phyloP scores from a whole-genome alignment of 2,329 filamentous ascomycete species.

The Exophiala sp. region DNA sequence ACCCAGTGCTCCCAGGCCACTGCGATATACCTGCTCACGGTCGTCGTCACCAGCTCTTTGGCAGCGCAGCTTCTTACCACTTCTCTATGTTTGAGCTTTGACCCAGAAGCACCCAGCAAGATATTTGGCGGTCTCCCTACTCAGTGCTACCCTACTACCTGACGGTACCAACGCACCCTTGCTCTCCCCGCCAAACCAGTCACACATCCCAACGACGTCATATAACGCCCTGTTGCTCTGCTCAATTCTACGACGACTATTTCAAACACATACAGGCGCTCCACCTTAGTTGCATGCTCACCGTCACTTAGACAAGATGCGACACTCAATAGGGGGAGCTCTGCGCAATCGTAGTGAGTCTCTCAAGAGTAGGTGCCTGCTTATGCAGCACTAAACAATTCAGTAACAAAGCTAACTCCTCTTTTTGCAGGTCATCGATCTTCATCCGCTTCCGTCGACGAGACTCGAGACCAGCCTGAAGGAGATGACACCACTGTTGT shows the following conservation, averaged over 20 bases:
- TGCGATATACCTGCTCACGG: background rate
- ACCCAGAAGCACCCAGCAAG: background rate
- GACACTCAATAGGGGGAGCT: slow-evolving; percentile 25
- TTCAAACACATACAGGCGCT: background rate
- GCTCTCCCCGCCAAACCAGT: slow-evolving; percentile 1
- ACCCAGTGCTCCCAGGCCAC: background rate
- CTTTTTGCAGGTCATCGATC: slow-evolving; percentile 44
- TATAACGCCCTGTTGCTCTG: slow-evolving; percentile 4
- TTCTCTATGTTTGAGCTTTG: background rate
- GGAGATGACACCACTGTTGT: slow-evolving; percentile 75
- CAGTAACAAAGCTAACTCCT: background rate
- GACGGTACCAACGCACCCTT: background rate
- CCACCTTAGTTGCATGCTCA: slow-evolving; percentile 7
- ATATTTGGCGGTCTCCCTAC: background rate
- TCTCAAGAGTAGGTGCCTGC: slow-evolving; percentile 11
- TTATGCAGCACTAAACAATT: background rate
- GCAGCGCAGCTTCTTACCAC: background rate
- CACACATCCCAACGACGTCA: slow-evolving; percentile 17
- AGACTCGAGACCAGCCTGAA: slow-evolving; percentile 38
- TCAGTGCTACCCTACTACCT: no score
- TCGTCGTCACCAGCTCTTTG: background rate
- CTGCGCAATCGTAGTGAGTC: slow-evolving; percentile 27
- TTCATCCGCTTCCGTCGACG: slow-evolving; percentile 56
- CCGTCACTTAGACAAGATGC: slow-evolving; percentile 20
- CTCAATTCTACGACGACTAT: background rate